Conservation (phyloP, 116 monocot genomes). For the Zostera marina region DNA sequence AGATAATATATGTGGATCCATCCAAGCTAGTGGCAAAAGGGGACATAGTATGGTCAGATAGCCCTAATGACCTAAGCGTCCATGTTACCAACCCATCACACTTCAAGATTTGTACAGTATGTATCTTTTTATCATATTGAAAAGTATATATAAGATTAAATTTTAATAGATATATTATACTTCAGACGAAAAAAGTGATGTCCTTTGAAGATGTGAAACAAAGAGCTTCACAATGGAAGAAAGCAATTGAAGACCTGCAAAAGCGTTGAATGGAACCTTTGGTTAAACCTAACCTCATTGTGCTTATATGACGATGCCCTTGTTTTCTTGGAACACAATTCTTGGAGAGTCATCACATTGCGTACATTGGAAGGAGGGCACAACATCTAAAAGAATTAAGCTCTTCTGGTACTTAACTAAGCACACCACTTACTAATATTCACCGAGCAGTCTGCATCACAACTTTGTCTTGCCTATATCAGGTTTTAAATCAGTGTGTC, state of each 20-base stretch:
- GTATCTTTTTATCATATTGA: neutral
- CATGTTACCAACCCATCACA: slow-evolving; percentile 69
- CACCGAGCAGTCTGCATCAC: no score
- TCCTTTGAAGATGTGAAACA: slow-evolving; percentile 90
- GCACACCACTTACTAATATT: no score
- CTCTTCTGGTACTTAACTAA: no score
- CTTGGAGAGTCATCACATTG: no score
- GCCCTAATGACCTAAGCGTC: slow-evolving; percentile 40
- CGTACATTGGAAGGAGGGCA: no score
- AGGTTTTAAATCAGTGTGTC: no score
- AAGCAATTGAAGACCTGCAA: slow-evolving; percentile 72
- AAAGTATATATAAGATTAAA: neutral
- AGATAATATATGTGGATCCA: slow-evolving; percentile 64
- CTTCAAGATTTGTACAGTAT: slow-evolving; percentile 90
- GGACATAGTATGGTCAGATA: slow-evolving; percentile 68
- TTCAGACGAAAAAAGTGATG: slow-evolving; percentile 74
- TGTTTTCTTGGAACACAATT: no score
- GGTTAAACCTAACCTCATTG: no score
- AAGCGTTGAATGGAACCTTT: slow-evolving; percentile 3
- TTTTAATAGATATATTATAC: neutral
- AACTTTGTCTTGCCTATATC: no score
- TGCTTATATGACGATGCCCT: no score
- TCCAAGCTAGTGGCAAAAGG: slow-evolving; percentile 47
- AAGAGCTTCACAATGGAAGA: slow-evolving; percentile 88
- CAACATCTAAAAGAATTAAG: no score